Percentiles rank a stretch among this genome's conserved stretches.
phyloP scores from a whole-genome alignment of 805 yeast genomes.

The Candida ortonii region DNA sequence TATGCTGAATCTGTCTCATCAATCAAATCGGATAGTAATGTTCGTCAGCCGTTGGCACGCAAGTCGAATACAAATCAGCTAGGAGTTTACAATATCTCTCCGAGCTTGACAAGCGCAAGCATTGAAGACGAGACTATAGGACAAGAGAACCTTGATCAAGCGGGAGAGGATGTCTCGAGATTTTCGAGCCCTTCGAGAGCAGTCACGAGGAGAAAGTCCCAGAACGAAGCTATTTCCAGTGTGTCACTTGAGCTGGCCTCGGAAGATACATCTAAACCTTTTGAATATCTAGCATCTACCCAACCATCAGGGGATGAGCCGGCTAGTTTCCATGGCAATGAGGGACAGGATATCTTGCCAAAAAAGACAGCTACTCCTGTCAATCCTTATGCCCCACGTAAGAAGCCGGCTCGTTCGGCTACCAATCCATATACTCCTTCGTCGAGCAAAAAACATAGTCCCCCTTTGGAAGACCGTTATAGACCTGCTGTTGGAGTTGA shows the following conservation, averaged over 20 bases:
- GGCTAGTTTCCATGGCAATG: no score
- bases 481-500: conserved; percentile 7
- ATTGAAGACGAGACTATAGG: conserved; percentile 4
- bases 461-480: conserved; percentile 12
- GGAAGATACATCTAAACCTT: no score
- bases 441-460: conserved; percentile 7
- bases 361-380: conserved; percentile 1
- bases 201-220: background rate
- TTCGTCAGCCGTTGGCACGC: conserved; percentile 17
- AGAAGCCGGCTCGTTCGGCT: conserved; percentile 1
- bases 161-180: background rate
- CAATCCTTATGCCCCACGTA: conserved; percentile 6
- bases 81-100: conserved; percentile 10
- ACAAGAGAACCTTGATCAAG: background rate
- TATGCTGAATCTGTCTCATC: conserved; percentile 16
- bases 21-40: conserved; percentile 13
- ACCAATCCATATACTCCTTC: conserved; percentile 24
- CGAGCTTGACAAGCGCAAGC: conserved; percentile 7
- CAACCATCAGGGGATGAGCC: conserved; percentile 3
- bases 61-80: conserved; percentile 7
- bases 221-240: no score
- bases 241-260: no score
- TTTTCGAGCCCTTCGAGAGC: no score
- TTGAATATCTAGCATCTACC: background rate
- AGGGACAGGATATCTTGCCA: no score